These are phyloP conservation scores for Penicillium sp. DNA, from an alignment of 2,329 filamentous ascomycete genomes.

Conservation along the genomic window DNA sequence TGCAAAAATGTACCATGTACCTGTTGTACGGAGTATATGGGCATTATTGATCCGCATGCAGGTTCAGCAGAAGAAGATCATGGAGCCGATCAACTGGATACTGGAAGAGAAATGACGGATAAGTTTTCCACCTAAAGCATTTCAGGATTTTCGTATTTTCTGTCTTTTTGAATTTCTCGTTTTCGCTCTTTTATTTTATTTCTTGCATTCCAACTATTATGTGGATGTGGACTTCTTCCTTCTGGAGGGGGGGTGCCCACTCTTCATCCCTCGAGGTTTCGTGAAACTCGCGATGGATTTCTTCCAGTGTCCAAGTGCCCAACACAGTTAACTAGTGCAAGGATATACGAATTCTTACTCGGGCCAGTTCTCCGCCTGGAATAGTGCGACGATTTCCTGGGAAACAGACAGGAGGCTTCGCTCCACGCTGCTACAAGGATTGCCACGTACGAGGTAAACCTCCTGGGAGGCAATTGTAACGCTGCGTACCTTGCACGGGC, in stretches of 20 bases:
- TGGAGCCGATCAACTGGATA: background rate
- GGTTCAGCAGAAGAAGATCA: background rate
- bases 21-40: too few relatives aligned
- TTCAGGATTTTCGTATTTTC: too few relatives aligned
- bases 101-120: slow-evolving; percentile 8
- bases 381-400: slow-evolving; percentile 27
- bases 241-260: slow-evolving; percentile 12
- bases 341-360: slow-evolving; percentile 1
- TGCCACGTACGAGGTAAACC: background rate
- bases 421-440: too few relatives aligned
- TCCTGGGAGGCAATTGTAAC: background rate
- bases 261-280: slow-evolving; percentile 11
- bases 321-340: background rate
- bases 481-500: background rate
- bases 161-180: background rate
- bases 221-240: slow-evolving; percentile 15
- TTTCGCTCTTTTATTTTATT: background rate
- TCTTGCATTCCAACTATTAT: slow-evolving; percentile 1
- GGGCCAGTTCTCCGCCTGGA: slow-evolving; percentile 3
- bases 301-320: slow-evolving; percentile 5
- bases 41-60: background rate
- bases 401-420: too few relatives aligned
- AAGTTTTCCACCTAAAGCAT: slow-evolving; percentile 13
- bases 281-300: slow-evolving; percentile 1
- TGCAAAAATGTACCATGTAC: slow-evolving; percentile 18